These are phyloP conservation scores for Calonectria multiphialidica DNA, from an alignment of 2,329 filamentous ascomycete species.

Conservation along the genomic window DNA sequence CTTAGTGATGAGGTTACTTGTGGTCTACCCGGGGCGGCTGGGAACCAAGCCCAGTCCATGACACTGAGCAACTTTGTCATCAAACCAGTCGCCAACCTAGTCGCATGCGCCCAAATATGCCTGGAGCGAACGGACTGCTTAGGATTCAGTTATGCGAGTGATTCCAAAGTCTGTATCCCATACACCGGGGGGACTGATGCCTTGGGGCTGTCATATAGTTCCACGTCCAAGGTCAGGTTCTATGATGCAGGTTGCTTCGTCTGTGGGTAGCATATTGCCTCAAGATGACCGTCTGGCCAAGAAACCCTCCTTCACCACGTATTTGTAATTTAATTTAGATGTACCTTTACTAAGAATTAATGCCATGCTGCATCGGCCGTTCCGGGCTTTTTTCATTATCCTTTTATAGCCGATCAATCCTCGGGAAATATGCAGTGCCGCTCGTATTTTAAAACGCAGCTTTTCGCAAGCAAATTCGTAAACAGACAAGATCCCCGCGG, in stretches of 20 bases:
- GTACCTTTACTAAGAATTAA: too few relatives aligned
- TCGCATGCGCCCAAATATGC: slow-evolving; percentile 29
- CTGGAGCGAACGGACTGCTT: slow-evolving; percentile 26
- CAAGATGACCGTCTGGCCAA: background rate
- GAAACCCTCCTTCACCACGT: too few relatives aligned
- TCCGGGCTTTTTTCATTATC: too few relatives aligned
- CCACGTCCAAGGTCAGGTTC: slow-evolving; percentile 14
- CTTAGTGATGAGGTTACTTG: slow-evolving; percentile 30
- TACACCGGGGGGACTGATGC: slow-evolving; percentile 20
- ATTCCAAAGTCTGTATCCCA: slow-evolving; percentile 24
- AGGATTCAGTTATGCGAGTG: slow-evolving; percentile 30
- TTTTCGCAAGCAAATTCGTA: too few relatives aligned
- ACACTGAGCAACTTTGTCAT: slow-evolving; percentile 22
- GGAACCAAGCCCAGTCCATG: slow-evolving; percentile 28
- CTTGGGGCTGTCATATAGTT: slow-evolving; percentile 27
- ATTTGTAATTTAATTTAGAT: too few relatives aligned
- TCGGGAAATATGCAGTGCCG: too few relatives aligned
- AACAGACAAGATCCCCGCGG: background rate
- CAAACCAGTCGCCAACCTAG: slow-evolving; percentile 31
- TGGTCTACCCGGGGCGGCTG: slow-evolving; percentile 29
- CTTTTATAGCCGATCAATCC: too few relatives aligned
- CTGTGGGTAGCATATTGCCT: slow-evolving; percentile 15
- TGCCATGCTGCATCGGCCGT: too few relatives aligned
- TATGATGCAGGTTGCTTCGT: slow-evolving; percentile 34
- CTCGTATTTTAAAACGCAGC: too few relatives aligned